A percentile compares a stretch with the other conserved stretches of the same genome.
Evolutionary conservation across 2,329 filamentous ascomycete genomes (phyloP).

Genomic region (Stagonosporopsis vannaccii): DNA sequence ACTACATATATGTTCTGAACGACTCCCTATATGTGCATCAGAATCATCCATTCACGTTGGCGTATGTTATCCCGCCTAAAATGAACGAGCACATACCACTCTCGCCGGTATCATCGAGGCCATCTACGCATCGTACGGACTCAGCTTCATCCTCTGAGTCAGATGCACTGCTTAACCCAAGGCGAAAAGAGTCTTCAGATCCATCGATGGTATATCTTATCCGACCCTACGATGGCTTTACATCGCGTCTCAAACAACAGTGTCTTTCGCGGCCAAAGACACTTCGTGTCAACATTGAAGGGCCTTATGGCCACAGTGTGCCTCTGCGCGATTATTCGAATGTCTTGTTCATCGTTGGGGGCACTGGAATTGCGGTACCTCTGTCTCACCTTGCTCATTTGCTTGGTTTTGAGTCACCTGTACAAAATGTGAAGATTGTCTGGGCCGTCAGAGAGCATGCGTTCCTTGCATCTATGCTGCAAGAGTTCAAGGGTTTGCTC

Average conservation of each 20-base stretch:
- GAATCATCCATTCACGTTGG: conserved; percentile 58
- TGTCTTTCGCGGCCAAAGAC: conserved; percentile 32
- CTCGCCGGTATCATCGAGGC: conserved; percentile 20
- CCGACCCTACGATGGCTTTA: conserved; percentile 61
- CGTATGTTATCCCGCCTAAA: conserved; percentile 25
- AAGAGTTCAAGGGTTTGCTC: conserved; percentile 31
- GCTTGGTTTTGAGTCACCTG: conserved; percentile 22
- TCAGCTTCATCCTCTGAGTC: conserved; percentile 34
- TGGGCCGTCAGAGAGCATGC: conserved; percentile 46
- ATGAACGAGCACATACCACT: conserved; percentile 14
- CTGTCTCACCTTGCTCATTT: conserved; percentile 39
- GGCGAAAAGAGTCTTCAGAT: neutral
- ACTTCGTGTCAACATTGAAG: conserved; percentile 57
- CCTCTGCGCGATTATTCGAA: conserved; percentile 53
- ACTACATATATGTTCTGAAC: conserved; percentile 58
- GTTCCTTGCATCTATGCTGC: conserved; percentile 35
- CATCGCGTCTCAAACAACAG: conserved; percentile 50
- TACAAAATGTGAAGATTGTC: conserved; percentile 36
- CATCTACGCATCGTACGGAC: conserved; percentile 13
- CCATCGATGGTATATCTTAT: conserved; percentile 56
- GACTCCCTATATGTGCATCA: conserved; percentile 55
- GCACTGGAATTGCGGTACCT: conserved; percentile 46
- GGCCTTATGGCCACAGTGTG: conserved; percentile 57
- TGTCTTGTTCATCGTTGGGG: conserved; percentile 48
- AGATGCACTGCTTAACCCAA: conserved; percentile 37